Evolutionary conservation across 352 stramenopile species (phyloP), one percentile per base, ranked within the genome.

Genomic region (Phytophthora capsici): DNA sequence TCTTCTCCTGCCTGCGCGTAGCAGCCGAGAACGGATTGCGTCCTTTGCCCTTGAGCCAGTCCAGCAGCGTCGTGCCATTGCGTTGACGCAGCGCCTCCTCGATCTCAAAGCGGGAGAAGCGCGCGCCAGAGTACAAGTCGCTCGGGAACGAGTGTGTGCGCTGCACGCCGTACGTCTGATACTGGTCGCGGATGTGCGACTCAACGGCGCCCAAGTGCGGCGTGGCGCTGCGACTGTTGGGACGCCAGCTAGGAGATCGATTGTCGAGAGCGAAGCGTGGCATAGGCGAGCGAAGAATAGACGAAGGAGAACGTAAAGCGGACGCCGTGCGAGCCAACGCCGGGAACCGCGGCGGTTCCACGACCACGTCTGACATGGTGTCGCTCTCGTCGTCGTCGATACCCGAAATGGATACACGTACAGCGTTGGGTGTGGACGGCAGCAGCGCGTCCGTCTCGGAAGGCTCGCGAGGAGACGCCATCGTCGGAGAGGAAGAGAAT

Each of bases 91-190:
- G 69, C 3, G 78, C 75, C 45, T 94, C 83, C 60, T 94, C 85
- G 26, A 90, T 89, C 68, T 94, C 81, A 53, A 94, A 94, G 19
- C 85, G 81, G 20, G 79, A 86, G 64, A 89, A 91, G 9, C 85
- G 73, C 25, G 81, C 78, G 37, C 74, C 82, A 2, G 83, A 90
- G 74, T 90, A 94, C 32, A 94, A 41, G 36, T 94, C 85, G 37
- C 77, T 82, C 3, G 85, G 85, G 54, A 94, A 91, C 58, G 85
- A 94, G 61, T 94, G 77, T n/a, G 85, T 91, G 63, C 85, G 83
- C 61, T 80, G 67, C 16, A 91, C 74, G 40, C 72, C 79, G 66
- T 88, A 85, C 12, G 57, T 66, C 20, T 52, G 55, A 22, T 55
- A 71, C 30, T 44, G 49, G 46, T 72, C 62, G 36, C 43, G 65